A percentile compares a stretch with the other conserved stretches of the same genome.
Conservation (phyloP, 1,139 yeast species). For the Martiniozyma asiatica region DNA sequence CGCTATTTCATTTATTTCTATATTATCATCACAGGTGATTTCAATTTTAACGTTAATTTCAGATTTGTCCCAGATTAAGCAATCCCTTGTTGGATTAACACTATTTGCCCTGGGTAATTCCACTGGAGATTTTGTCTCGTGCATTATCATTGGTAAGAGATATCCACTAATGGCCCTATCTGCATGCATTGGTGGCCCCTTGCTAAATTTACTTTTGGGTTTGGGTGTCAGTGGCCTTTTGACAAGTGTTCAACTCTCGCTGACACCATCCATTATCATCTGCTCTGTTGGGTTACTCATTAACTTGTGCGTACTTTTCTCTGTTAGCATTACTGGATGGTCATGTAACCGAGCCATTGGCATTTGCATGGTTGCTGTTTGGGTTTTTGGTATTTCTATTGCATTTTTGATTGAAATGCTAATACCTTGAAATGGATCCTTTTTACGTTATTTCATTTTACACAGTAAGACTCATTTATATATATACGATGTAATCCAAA, state of each 20-base stretch:
- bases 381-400: slow-evolving; percentile 36
- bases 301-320: no score
- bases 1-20: slow-evolving; percentile 63
- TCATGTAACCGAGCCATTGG: no score
- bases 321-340: no score
- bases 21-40: slow-evolving; percentile 69
- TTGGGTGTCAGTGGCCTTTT: slow-evolving; percentile 57
- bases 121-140: slow-evolving; percentile 78
- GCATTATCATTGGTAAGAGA: slow-evolving; percentile 75
- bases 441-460: no score
- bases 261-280: no score
- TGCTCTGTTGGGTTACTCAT: no score
- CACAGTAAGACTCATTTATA: no score
- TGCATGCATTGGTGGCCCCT: slow-evolving; percentile 92
- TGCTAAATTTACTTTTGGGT: slow-evolving; percentile 51
- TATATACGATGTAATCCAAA: no score
- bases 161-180: slow-evolving; percentile 87
- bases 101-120: slow-evolving; percentile 91
- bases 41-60: slow-evolving; percentile 55
- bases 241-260: no score
- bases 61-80: slow-evolving; percentile 49
- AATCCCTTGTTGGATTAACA: slow-evolving; percentile 73
- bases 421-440: no score
- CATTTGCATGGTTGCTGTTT: slow-evolving; percentile 41
- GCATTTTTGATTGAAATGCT: slow-evolving; percentile 8